Conservation (phyloP, 2,329 filamentous ascomycete genomes). For the Colletotrichum zoysiae region DNA sequence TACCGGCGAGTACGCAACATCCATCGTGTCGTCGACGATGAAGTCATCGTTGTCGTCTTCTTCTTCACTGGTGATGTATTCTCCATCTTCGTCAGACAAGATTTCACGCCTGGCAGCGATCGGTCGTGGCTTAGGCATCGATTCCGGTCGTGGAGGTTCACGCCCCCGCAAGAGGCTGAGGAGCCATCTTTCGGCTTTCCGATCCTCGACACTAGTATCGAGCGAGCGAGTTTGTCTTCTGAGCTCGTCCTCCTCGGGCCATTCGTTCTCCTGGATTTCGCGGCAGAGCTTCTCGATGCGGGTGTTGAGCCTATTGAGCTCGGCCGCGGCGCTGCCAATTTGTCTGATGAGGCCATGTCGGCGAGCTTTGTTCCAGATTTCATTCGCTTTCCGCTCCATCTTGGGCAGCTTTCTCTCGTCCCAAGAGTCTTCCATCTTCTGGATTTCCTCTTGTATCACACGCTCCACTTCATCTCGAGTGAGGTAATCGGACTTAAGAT, state of each 20-base stretch:
- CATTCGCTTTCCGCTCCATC: constrained; percentile 67
- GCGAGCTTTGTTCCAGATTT: constrained; percentile 71
- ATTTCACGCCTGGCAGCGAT: constrained; percentile 41
- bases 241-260: constrained; percentile 66
- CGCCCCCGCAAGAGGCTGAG: constrained; percentile 60
- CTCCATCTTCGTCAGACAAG: constrained; percentile 57
- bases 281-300: constrained; percentile 69
- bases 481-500: constrained; percentile 49
- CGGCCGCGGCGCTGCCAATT: constrained; percentile 58
- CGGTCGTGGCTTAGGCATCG: constrained; percentile 47
- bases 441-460: constrained; percentile 67
- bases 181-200: constrained; percentile 65
- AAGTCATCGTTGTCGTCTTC: constrained; percentile 62
- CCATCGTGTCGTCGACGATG: constrained; percentile 55
- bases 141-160: constrained; percentile 54
- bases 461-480: constrained; percentile 60
- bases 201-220: constrained; percentile 74
- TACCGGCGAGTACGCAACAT: not conserved
- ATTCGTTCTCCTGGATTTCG: constrained; percentile 65
- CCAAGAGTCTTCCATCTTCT: constrained; percentile 67
- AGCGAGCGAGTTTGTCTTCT: constrained; percentile 68
- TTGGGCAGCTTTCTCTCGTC: constrained; percentile 67
- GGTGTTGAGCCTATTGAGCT: constrained; percentile 57
- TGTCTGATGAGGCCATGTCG: constrained; percentile 53
- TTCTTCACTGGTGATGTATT: constrained; percentile 63